phyloP scores from a whole-genome alignment of 176 grass and related monocot species.

The Triticum dicoccoides region DNA sequence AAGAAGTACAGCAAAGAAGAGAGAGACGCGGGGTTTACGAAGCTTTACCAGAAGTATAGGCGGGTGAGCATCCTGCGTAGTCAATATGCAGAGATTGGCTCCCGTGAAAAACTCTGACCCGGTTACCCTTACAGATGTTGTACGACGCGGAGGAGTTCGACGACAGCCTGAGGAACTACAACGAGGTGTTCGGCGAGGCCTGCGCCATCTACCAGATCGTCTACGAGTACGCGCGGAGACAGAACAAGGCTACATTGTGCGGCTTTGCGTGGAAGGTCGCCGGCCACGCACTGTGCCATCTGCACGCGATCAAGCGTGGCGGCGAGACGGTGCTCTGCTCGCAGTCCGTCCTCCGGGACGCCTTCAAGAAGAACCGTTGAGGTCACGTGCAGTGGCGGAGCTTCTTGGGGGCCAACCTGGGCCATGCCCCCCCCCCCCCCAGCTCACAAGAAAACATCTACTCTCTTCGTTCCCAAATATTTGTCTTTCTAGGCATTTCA shows the following conservation, averaged over 20 bases:
- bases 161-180: not conserved
- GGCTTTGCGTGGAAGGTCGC: constrained; percentile 66
- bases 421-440: too few relatives aligned
- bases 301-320: not conserved
- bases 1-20: too few relatives aligned
- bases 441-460: too few relatives aligned
- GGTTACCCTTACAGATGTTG: not conserved
- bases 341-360: not conserved
- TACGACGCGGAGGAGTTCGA: not conserved
- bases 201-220: not conserved
- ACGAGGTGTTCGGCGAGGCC: not conserved
- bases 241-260: constrained; percentile 7
- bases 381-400: not conserved
- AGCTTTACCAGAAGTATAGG: too few relatives aligned
- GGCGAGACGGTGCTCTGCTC: not conserved
- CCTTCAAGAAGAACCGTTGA: not conserved
- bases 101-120: not conserved
- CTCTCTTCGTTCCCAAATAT: too few relatives aligned
- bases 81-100: not conserved
- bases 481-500: too few relatives aligned
- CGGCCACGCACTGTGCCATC: constrained; percentile 38
- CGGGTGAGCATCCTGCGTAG: too few relatives aligned
- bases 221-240: not conserved
- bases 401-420: too few relatives aligned
- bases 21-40: too few relatives aligned